Base-by-base conservation (phyloP, 139 green algal genomes). In the Zygnema cylindricum region DNA sequence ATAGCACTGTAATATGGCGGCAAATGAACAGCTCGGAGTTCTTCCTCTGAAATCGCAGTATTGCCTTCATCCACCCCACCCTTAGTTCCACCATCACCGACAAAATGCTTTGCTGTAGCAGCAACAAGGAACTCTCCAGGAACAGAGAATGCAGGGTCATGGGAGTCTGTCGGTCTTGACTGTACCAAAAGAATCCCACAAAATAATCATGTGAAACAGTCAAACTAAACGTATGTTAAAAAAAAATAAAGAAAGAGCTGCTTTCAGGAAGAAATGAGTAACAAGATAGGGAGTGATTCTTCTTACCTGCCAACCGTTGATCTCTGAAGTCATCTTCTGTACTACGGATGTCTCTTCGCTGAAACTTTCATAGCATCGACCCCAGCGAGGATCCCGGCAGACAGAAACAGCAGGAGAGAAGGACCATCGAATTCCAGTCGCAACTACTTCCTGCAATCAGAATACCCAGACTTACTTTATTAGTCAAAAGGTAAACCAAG, bases 331-430 rank as follows among this genome's bases (percentile, higher is more conserved):
- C 41, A 86, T 57, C 42, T 1, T n/a, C 16, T 36, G 43, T 30
- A 87, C 82, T n/a, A 87, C 38, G 25, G 30, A 54, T 23, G 82
- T 82, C 0, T 87, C 7, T 71, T 82, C 82, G 11, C 82, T 82
- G 1, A 84, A 87, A 35, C 82, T 87, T 55, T 89, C 84, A 0
- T 89, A 89, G 84, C 84, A 89, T 35, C 84, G 69, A 21, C 84
- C 84, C 84, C 84, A 89, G 35, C 84, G 69, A 0, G 84, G 84
- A 39, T 89, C 84, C 2, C 77, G 84, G 39, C 84, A 89, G 2
- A 89, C 84, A 0, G 84, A 39, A 23, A 89, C 69, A 25, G 69
- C 33, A 0, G 84, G 84, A 1, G 84, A 42, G 1, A 89, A 89
- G 0, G 84, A 42, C 84, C 84, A 89, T 22, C 69, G 69, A 32